Percentiles rank a stretch among this genome's conserved stretches.
Conservation (phyloP, 164 flowering plant genomes). For the Nymphaea thermarum region DNA sequence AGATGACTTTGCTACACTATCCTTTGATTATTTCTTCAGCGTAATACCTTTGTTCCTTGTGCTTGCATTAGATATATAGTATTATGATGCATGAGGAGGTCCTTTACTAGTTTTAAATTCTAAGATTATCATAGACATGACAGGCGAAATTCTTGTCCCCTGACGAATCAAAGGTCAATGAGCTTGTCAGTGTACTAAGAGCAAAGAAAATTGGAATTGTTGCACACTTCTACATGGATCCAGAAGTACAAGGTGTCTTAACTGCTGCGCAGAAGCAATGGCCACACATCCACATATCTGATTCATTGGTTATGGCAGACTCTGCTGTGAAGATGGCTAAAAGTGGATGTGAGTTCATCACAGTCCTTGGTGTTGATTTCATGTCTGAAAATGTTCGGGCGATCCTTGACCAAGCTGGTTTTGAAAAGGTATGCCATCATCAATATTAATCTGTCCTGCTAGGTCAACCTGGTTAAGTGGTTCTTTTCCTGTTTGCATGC, state of each 20-base stretch:
- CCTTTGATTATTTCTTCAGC: too few relatives aligned
- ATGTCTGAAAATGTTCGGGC: slow-evolving; percentile 99
- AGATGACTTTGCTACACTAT: too few relatives aligned
- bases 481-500: neutral
- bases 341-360: slow-evolving; percentile 68
- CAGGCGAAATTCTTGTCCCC: slow-evolving; percentile 87
- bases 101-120: neutral
- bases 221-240: slow-evolving; percentile 98
- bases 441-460: neutral
- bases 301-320: slow-evolving; percentile 97
- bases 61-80: too few relatives aligned
- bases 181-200: slow-evolving; percentile 65
- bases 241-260: slow-evolving; percentile 94
- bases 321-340: slow-evolving; percentile 87
- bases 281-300: slow-evolving; percentile 95
- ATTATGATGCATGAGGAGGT: too few relatives aligned
- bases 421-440: slow-evolving; percentile 39
- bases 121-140: slow-evolving; percentile 20
- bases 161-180: slow-evolving; percentile 57
- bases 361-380: slow-evolving; percentile 94
- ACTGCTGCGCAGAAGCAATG: slow-evolving; percentile 85
- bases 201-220: slow-evolving; percentile 87
- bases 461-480: slow-evolving; percentile 1
- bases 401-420: slow-evolving; percentile 95
- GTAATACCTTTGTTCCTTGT: too few relatives aligned